Evolutionary conservation across 2,329 filamentous ascomycete species (phyloP), one percentile per base, ranked within the genome.

Genomic region (Chaetomium strumarium): DNA sequence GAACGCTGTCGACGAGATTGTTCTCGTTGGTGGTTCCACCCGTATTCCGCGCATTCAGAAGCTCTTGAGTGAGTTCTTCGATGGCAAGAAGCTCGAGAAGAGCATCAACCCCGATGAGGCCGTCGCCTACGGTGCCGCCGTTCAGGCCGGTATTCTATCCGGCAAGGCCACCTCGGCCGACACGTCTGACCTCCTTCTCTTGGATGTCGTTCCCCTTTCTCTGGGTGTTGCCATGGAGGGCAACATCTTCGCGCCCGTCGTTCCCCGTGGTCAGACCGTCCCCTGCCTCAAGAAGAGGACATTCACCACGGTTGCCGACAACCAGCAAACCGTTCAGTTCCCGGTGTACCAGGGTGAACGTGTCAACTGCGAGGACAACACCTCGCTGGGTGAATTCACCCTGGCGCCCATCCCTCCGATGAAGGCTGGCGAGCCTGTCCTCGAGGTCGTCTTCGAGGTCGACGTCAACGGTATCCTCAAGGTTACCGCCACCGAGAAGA

Each of bases 401-500:
- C 80, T 99, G 58, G 87, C 90, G 64, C 93, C 92, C 42, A 85
- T 85, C 61, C 81, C 92, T 80, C 74, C 91, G 78, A 75, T 96
- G 90, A 86, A 85, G 68, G 92, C 93, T 68, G 92, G 93, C 72
- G 93, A 99, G 71, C 88, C 93, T 64, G 91, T 95, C 62, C 87
- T 99, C 42, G 93, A 99, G 78, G 88, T 92, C 64, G 90, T 97
- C 72, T 97, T 99, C 76, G 93, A 99, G 79, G 93, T 99, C 69
- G 93, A 99, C 65, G 93, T 96, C 82, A 99, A 99, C 81, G 93
- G 93, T 86, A 96, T 96, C 72, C 86, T 99, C 63, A 99, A 99
- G 85, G 93, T 97, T 68, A 97, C 92, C 59, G 93, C 93, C 63
- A 96, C 92, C 44, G 93, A 99, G 84, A 99, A 99, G 85, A 92